Percentiles rank a stretch among this genome's conserved stretches.
phyloP scores from a whole-genome alignment of 2,329 filamentous ascomycete genomes.

The Scleromitrula shiraiana region DNA sequence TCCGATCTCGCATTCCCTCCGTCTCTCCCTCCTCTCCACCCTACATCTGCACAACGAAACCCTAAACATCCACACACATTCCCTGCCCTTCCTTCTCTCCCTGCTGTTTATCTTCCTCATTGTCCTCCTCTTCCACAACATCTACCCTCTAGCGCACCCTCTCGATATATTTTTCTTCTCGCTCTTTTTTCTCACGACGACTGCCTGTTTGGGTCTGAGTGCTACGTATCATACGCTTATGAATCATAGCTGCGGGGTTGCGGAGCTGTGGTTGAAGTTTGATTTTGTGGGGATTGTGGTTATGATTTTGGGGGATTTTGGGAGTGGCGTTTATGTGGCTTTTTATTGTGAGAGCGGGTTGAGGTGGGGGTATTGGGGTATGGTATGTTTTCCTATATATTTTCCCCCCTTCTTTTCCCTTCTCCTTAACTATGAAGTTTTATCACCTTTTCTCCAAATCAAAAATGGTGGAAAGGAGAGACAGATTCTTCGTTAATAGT shows the following conservation, averaged over 20 bases:
- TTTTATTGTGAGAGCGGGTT: constrained; percentile 8
- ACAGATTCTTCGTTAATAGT: neutral
- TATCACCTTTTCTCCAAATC: no score
- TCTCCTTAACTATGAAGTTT: neutral
- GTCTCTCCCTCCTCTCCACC: neutral
- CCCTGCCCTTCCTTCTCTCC: neutral
- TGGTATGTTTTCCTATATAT: neutral
- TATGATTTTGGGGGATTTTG: constrained; percentile 6
- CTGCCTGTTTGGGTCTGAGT: constrained; percentile 1
- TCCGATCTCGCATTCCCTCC: neutral
- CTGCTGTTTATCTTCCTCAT: neutral
- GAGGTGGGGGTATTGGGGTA: constrained; percentile 2
- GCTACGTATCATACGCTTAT: constrained; percentile 2
- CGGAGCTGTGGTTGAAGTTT: constrained; percentile 1
- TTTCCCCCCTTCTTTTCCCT: neutral
- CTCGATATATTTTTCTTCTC: neutral
- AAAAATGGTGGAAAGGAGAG: neutral
- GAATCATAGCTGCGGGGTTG: neutral
- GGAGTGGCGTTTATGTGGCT: neutral
- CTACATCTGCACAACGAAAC: constrained; percentile 6
- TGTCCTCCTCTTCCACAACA: neutral
- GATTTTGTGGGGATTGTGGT: constrained; percentile 8
- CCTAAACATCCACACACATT: constrained; percentile 4
- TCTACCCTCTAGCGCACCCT: neutral
- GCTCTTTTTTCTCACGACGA: neutral